Evolutionary conservation across 192 early-diverging fungal genomes (phyloP).

Genomic region (Funneliformis mosseae): DNA sequence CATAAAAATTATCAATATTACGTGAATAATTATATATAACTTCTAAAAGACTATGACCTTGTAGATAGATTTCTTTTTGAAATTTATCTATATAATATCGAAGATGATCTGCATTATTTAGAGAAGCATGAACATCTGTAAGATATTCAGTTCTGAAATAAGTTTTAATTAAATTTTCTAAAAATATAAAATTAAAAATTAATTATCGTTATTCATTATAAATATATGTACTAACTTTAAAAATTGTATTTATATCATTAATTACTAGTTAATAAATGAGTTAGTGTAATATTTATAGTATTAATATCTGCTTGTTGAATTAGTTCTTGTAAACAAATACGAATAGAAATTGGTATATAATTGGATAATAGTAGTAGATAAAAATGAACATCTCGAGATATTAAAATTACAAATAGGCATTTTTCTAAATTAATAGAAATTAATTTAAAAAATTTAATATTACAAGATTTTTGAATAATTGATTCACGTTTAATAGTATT

Average conservation of each 20-base stretch:
- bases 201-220: not conserved
- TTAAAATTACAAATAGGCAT: no score
- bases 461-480: not conserved
- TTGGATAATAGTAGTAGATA: no score
- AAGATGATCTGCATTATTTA: slow-evolving; percentile 1
- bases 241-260: not conserved
- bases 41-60: not conserved
- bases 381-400: no score
- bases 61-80: slow-evolving; percentile 1
- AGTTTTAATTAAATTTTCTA: slow-evolving; percentile 11
- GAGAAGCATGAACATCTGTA: not conserved
- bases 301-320: not conserved
- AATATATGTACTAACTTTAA: no score
- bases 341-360: not conserved
- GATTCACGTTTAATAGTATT: not conserved
- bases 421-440: not conserved
- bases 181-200: not conserved
- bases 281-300: not conserved
- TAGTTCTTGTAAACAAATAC: not conserved
- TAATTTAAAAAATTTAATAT: not conserved
- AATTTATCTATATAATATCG: not conserved
- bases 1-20: slow-evolving; percentile 6
- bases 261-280: not conserved
- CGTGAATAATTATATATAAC: not conserved
- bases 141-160: not conserved